Percentiles rank a stretch among this genome's conserved stretches.
phyloP scores from a whole-genome alignment of 139 green algal species.

The Chlorella vulgaris region DNA sequence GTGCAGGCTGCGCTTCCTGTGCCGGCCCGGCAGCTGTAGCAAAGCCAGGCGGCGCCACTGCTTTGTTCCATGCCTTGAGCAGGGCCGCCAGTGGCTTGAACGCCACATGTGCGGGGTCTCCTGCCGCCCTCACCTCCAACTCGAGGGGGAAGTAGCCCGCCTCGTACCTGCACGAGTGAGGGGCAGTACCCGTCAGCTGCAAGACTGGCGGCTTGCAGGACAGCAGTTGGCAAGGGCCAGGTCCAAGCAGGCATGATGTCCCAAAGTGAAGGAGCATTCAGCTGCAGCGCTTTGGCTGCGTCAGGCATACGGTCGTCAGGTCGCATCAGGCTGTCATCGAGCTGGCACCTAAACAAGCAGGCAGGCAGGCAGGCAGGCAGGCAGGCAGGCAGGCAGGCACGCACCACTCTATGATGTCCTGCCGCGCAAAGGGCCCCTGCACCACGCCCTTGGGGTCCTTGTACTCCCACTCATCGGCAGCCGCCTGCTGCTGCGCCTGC shows the following conservation, averaged over 20 bases:
- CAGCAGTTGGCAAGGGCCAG: too few species aligned
- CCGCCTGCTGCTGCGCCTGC: neutral
- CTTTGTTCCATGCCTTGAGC: conserved; percentile 57
- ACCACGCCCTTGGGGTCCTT: conserved; percentile 68
- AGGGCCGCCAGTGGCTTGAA: conserved; percentile 59
- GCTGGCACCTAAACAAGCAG: too few species aligned
- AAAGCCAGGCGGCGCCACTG: conserved; percentile 41
- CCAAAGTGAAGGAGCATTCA: too few species aligned
- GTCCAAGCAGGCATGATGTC: too few species aligned
- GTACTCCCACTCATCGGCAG: conserved; percentile 71
- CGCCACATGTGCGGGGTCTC: conserved; percentile 32
- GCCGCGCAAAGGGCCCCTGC: conserved; percentile 80
- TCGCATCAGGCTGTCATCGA: too few species aligned
- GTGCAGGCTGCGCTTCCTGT: neutral
- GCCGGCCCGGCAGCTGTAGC: neutral
- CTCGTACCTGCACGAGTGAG: conserved; percentile 44
- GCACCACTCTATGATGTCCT: conserved; percentile 86
- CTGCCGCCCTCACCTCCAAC: conserved; percentile 61
- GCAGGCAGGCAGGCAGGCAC: neutral
- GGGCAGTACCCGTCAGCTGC: neutral
- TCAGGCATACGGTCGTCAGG: too few species aligned
- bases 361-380: neutral
- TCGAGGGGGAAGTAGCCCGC: conserved; percentile 78
- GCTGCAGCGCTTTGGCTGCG: too few species aligned
- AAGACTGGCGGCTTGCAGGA: too few species aligned